Percentiles rank a stretch among this genome's conserved stretches.
Conservation (phyloP, 2,329 filamentous ascomycete species). For the Verticillium tricorpus region DNA sequence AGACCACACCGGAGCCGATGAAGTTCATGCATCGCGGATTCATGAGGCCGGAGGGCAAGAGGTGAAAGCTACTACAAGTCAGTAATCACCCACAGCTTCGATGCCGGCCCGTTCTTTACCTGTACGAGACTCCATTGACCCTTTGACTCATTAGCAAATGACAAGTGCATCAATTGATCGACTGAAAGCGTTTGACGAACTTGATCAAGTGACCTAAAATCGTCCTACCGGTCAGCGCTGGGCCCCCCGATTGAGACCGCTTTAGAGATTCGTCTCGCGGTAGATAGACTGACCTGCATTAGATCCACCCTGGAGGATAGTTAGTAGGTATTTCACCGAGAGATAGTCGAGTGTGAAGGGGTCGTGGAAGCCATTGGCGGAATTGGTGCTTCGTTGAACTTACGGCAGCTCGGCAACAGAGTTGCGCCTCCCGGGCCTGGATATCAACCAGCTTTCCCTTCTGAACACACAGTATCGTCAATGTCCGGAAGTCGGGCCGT, state of each 20-base stretch:
- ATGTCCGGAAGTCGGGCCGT: slow-evolving; percentile 7
- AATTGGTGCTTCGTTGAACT: background rate
- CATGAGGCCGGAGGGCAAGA: slow-evolving; percentile 4
- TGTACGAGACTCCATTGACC: slow-evolving; percentile 1
- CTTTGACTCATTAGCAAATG: slow-evolving; percentile 12
- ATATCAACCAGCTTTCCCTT: slow-evolving; percentile 3
- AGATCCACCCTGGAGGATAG: slow-evolving; percentile 13
- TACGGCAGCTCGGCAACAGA: background rate
- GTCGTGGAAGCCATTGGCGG: slow-evolving; percentile 9
- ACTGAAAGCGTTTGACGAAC: slow-evolving; percentile 4
- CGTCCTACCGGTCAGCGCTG: slow-evolving; percentile 13
- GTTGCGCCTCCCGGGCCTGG: background rate
- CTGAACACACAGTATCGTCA: background rate
- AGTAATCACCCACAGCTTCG: slow-evolving; percentile 12
- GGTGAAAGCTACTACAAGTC: slow-evolving; percentile 16
- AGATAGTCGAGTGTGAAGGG: slow-evolving; percentile 12
- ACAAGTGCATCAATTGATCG: slow-evolving; percentile 6
- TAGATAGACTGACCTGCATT: background rate
- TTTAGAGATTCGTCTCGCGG: background rate
- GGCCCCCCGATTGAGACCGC: slow-evolving; percentile 11
- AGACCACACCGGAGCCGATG: slow-evolving; percentile 2
- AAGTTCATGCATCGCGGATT: slow-evolving; percentile 47
- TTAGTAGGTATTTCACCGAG: slow-evolving; percentile 15
- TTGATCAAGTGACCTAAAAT: slow-evolving; percentile 15
- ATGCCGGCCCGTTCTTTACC: slow-evolving; percentile 14